Evolutionary conservation across 192 early-diverging fungal genomes (phyloP), one percentile per base, ranked within the genome.

Genomic region (Paraglomus brasilianum): DNA sequence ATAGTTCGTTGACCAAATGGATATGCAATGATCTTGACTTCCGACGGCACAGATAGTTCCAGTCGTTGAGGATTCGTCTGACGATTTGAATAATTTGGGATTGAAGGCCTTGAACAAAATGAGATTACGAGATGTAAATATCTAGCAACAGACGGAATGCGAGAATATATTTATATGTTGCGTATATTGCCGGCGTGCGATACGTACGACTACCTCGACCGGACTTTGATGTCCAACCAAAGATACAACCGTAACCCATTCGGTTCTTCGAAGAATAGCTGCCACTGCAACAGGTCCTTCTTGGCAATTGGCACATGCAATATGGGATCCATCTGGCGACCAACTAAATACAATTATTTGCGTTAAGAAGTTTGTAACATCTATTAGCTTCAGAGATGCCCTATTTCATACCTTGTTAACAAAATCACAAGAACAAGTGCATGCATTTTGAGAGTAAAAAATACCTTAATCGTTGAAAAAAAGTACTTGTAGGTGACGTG

Each of bases 291-390:
- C 81, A 39, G 77, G 76, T 22, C 87, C 88, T 56, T 90, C 94
- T 66, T 91, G 92, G 1, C 93, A 95, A 75, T 95, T 96, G 19
- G 93, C 93, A 14, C 91, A 82, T 1, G 88, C 92, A n/a, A 98
- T 82, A 72, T 86, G 90, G n/a, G 83, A 85, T n/a, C 97, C 97
- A 65, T 96, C 94, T 3, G 97, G 97, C n/a, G 92, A 89, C 95
- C 95, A 98, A 69, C 93, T 95, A 58, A 42, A 30, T 5, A 61
- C 22, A 22, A 40, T 48, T 24, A 30, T 43, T 14, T n/a, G 7
- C 22, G 13, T 47, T 50, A 15, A 57, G 40, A 17, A 13, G 40
- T 36, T 50, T 14, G 13, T 42, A 42, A 17, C 15, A 22, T 22
- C n/a, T 40, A 21, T 30, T 22, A 39, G 39, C 30, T 6, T 45